These are phyloP conservation scores for Suillus cothurnatus DNA, from an alignment of 768 basidiomycete genomes.

Conservation along the genomic window DNA sequence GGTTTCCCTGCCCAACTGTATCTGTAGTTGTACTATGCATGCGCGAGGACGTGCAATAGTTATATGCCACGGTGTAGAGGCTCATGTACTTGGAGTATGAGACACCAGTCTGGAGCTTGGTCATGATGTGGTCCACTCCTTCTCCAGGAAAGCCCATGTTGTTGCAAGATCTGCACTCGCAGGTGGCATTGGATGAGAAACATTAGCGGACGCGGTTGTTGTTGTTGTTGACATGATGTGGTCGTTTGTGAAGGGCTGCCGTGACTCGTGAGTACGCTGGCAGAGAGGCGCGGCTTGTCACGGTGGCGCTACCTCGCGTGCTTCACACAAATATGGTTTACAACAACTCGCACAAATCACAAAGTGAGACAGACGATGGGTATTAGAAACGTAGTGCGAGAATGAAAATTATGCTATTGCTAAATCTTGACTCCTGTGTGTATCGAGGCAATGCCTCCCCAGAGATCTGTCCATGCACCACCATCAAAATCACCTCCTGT, in stretches of 20 bases:
- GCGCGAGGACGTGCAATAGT: slow-evolving; percentile 93
- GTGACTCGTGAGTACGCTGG: slow-evolving; percentile 4
- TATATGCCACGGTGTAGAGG: slow-evolving; percentile 93
- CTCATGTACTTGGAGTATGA: slow-evolving; percentile 90
- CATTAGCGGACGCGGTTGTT: slow-evolving; percentile 33
- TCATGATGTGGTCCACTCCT: slow-evolving; percentile 93
- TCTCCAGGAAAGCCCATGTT: slow-evolving; percentile 89
- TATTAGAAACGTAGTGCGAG: neutral
- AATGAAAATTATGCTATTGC: slow-evolving; percentile 8
- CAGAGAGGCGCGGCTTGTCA: slow-evolving; percentile 23
- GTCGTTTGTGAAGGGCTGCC: slow-evolving; percentile 28
- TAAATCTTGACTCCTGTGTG: slow-evolving; percentile 84
- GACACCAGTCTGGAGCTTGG: slow-evolving; percentile 84
- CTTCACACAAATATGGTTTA: slow-evolving; percentile 1
- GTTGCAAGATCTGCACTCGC: slow-evolving; percentile 71
- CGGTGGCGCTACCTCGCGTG: slow-evolving; percentile 28
- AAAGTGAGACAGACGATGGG: neutral
- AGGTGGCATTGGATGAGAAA: slow-evolving; percentile 60
- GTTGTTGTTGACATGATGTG: slow-evolving; percentile 38
- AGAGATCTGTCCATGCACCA: slow-evolving; percentile 83
- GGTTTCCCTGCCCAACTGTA: slow-evolving; percentile 38
- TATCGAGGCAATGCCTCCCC: slow-evolving; percentile 86
- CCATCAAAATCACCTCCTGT: slow-evolving; percentile 74
- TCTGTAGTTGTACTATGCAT: slow-evolving; percentile 56
- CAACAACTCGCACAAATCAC: neutral